These are phyloP conservation scores for Phytophthora citrophthora DNA, from an alignment of 352 stramenopile genomes.

Conservation along the genomic window DNA sequence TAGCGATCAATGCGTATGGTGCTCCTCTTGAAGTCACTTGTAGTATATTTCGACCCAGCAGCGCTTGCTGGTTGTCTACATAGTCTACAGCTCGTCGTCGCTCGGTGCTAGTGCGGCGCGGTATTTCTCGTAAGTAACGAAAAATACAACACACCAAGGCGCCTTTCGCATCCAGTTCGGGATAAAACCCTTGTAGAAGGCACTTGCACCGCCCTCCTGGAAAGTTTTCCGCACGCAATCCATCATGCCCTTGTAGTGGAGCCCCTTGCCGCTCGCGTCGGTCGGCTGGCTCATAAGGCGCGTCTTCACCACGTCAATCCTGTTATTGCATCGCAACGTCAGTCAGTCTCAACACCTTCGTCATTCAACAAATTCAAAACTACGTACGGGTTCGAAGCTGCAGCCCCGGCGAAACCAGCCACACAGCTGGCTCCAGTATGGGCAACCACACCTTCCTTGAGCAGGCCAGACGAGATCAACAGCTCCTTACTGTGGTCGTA, in stretches of 20 bases:
- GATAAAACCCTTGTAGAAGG: conserved; percentile 89
- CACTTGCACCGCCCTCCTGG: conserved; percentile 60
- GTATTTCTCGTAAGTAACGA: conserved; percentile 88
- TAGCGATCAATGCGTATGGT: not conserved
- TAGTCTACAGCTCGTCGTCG: conserved; percentile 34
- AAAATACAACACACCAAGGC: conserved; percentile 88
- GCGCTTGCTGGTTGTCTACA: conserved; percentile 30
- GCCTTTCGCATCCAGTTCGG: conserved; percentile 90
- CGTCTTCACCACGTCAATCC: conserved; percentile 88
- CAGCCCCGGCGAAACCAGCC: conserved; percentile 76
- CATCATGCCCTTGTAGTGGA: conserved; percentile 71
- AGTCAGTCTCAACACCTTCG: conserved; percentile 6
- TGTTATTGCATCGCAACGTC: conserved; percentile 20
- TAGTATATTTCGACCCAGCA: conserved; percentile 28
- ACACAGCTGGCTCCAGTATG: conserved; percentile 80
- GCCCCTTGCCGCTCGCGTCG: conserved; percentile 54
- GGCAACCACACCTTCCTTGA: conserved; percentile 67
- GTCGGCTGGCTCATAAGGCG: conserved; percentile 83
- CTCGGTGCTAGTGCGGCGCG: conserved; percentile 43
- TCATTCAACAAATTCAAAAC: not conserved
- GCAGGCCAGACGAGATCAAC: conserved; percentile 66
- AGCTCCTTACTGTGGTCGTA: conserved; percentile 90
- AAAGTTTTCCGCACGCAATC: conserved; percentile 79
- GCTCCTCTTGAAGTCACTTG: conserved; percentile 1
- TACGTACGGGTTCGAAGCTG: conserved; percentile 77